Evolutionary conservation across 1,139 yeast species (phyloP).

Genomic region (Taphrina betulina): DNA sequence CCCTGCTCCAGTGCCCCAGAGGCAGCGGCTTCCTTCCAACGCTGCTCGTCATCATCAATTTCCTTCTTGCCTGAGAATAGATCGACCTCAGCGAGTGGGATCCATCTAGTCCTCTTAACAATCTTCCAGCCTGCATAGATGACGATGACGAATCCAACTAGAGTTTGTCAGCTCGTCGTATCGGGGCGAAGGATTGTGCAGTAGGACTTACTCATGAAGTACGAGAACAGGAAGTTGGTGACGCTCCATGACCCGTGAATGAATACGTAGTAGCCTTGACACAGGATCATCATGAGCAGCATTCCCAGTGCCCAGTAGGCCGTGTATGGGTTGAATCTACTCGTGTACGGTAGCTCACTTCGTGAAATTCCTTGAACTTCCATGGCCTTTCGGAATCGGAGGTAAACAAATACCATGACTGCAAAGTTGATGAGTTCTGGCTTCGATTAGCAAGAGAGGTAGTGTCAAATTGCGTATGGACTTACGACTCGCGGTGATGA

Average conservation of each 20-base stretch:
- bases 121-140: constrained; percentile 46
- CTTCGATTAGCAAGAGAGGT: too few species aligned
- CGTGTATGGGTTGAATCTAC: constrained; percentile 60
- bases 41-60: constrained; percentile 30
- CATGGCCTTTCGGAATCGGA: constrained; percentile 38
- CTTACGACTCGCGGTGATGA: constrained; percentile 66
- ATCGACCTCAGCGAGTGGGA: constrained; percentile 18
- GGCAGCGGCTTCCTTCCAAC: constrained; percentile 25
- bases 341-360: constrained; percentile 42
- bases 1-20: constrained; percentile 23
- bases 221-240: constrained; percentile 58
- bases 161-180: too few species aligned
- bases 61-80: constrained; percentile 30
- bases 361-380: constrained; percentile 37
- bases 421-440: constrained; percentile 56
- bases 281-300: constrained; percentile 60
- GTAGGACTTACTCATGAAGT: too few species aligned
- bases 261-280: constrained; percentile 68
- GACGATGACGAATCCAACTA: constrained; percentile 55
- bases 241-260: constrained; percentile 48
- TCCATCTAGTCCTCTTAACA: constrained; percentile 21
- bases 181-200: too few species aligned
- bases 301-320: constrained; percentile 48
- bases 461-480: too few species aligned
- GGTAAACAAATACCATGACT: constrained; percentile 51